phyloP scores from a whole-genome alignment of 2,329 filamentous ascomycete genomes.

The Apiospora malaysiana region DNA sequence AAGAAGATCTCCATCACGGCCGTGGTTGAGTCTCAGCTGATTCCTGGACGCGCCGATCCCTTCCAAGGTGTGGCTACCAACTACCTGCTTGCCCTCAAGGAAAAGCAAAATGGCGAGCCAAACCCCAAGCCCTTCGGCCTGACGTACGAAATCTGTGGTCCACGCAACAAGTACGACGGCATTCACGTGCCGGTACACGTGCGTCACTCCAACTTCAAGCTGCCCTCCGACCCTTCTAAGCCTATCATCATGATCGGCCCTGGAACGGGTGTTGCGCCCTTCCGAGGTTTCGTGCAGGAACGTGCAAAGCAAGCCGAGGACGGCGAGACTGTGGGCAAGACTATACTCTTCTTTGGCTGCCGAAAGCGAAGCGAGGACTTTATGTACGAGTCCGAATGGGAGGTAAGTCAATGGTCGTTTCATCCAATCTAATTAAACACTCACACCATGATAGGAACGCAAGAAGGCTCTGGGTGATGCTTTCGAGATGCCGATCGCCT shows the following conservation, averaged over 20 bases:
- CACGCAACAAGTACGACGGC: slow-evolving; percentile 96
- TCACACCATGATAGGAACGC: slow-evolving; percentile 67
- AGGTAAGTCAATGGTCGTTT: slow-evolving; percentile 64
- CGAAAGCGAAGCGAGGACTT: slow-evolving; percentile 88
- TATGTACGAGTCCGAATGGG: slow-evolving; percentile 89
- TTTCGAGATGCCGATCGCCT: slow-evolving; percentile 90
- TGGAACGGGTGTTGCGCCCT: slow-evolving; percentile 94
- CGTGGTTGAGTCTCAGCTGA: slow-evolving; percentile 82
- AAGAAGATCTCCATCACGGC: slow-evolving; percentile 95
- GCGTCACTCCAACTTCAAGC: slow-evolving; percentile 98
- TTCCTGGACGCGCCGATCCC: slow-evolving; percentile 76
- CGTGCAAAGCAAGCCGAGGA: slow-evolving; percentile 81
- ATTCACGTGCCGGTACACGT: slow-evolving; percentile 95
- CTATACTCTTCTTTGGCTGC: slow-evolving; percentile 94
- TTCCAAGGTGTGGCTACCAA: slow-evolving; percentile 97
- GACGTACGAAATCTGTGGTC: slow-evolving; percentile 85
- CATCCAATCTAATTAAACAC: background rate
- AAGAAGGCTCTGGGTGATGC: slow-evolving; percentile 83
- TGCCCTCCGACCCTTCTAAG: slow-evolving; percentile 92
- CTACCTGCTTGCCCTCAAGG: slow-evolving; percentile 91
- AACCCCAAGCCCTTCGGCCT: slow-evolving; percentile 82
- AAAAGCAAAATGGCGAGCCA: slow-evolving; percentile 92
- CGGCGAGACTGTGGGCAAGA: slow-evolving; percentile 84
- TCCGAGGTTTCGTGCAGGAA: slow-evolving; percentile 95
- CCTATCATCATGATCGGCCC: slow-evolving; percentile 96